These are phyloP conservation scores for Effrenium voratum DNA, from an alignment of 73 alveolate genomes.

Conservation along the genomic window DNA sequence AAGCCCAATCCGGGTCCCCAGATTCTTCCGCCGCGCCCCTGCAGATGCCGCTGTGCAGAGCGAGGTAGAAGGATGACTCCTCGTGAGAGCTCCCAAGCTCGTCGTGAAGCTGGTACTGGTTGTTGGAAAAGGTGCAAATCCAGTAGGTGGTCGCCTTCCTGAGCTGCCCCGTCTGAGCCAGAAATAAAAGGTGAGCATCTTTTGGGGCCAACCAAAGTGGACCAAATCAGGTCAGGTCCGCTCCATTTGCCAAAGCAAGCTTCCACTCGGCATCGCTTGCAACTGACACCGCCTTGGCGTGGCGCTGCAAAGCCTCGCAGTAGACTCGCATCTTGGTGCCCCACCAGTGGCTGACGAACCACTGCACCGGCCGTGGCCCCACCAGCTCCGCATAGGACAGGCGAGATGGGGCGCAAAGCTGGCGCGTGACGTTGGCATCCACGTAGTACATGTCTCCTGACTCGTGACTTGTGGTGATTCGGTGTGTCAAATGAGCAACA, in stretches of 20 bases:
- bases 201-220: too few species aligned
- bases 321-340: conserved; percentile 34
- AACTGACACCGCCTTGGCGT: background rate
- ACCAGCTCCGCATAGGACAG: conserved; percentile 46
- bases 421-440: conserved; percentile 11
- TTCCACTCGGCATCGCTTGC: background rate
- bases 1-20: too few species aligned
- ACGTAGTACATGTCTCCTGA: conserved; percentile 38
- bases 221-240: too few species aligned
- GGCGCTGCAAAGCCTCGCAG: conserved; percentile 22
- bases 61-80: conserved; percentile 14
- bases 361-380: conserved; percentile 6
- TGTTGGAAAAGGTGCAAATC: conserved; percentile 43
- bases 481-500: too few species aligned
- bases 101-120: background rate
- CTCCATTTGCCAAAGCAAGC: background rate
- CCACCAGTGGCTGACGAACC: conserved; percentile 68
- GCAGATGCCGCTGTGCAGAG: conserved; percentile 8
- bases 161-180: too few species aligned
- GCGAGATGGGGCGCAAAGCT: background rate
- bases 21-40: too few species aligned
- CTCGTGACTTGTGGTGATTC: too few species aligned
- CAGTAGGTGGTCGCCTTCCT: conserved; percentile 27
- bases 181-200: too few species aligned
- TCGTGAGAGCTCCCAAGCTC: conserved; percentile 19